Base-by-base conservation (phyloP, 2,329 filamentous ascomycete genomes). In the Sarocladium strictum region DNA sequence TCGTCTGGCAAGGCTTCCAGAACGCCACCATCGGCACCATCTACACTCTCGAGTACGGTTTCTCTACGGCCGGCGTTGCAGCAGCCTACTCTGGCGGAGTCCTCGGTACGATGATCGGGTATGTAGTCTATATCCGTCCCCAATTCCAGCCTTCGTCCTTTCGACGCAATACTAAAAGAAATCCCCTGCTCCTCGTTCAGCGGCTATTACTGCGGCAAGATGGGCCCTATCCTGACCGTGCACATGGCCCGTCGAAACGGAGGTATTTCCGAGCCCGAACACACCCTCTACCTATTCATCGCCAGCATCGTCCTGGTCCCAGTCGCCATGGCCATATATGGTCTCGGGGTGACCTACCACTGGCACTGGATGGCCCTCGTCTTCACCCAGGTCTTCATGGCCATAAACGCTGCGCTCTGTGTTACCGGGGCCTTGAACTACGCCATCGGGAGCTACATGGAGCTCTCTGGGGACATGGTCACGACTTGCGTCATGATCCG, bases 261-360 rank as follows among this genome's bases (percentile, higher is more conserved):
- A 29, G 75, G 75, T 37, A 71, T 74, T 57, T 75, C 75, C 52
- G 75, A 78, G 61, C 72, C 75, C 1, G 76, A 78, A 60, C 77
- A 77, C 68, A 67, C 75, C 2, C 64, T 77, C 5, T 72, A 65
- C 35, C 63, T 67, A 12, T 64, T 71, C 56, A 58, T 71, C n/a
- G 64, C 65, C 2, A 69, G 71, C 27, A 67, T 72, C 53, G 43
- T 76, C 5, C 54, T 71, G 2, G 67, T 73, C 17, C 72, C 73
- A 0, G 68, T 69, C 2, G 74, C 73, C 0, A 60, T 76, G 51
- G 64, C 76, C 15, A 63, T 77, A 23, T 78, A 76, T 26, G 72
- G 70, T 10, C 56, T 72, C 6, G 65, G 60, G 7, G 64, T 64
- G 6, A 56, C 59, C 2, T 61, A 65, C 54, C 63, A 64, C 24